These are phyloP conservation scores for Aristolochia fimbriata DNA, from an alignment of 164 flowering plant genomes.

Conservation along the genomic window DNA sequence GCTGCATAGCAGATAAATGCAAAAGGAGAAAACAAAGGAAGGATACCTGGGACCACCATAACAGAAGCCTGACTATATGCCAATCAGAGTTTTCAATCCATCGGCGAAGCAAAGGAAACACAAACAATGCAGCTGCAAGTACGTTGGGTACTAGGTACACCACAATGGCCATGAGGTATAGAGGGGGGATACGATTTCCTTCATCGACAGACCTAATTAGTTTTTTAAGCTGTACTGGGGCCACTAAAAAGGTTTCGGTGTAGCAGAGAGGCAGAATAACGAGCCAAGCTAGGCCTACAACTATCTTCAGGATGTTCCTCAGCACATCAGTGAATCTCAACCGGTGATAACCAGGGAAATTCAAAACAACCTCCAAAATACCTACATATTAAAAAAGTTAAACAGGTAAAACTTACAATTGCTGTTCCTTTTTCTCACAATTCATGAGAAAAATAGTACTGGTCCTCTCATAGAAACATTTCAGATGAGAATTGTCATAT, in stretches of 20 bases:
- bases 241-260: constrained; percentile 25
- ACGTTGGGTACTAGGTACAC: constrained; percentile 78
- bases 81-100: constrained; percentile 97
- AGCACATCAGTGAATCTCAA: constrained; percentile 73
- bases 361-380: constrained; percentile 68
- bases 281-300: constrained; percentile 73
- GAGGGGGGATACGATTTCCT: constrained; percentile 61
- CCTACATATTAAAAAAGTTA: no score
- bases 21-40: no score
- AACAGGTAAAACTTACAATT: no score
- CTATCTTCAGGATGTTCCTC: constrained; percentile 69
- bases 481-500: no score
- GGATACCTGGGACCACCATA: constrained; percentile 99
- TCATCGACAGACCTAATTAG: constrained; percentile 31
- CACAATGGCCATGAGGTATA: constrained; percentile 76
- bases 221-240: constrained; percentile 29
- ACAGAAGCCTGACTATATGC: constrained; percentile 68
- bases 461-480: no score
- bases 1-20: no score
- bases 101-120: constrained; percentile 92
- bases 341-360: constrained; percentile 81
- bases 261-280: constrained; percentile 67
- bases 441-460: no score
- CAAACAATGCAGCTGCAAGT: constrained; percentile 59
- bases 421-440: no score